These are phyloP conservation scores for Penstemon eatonii DNA, from an alignment of 257 asterid species.

Conservation along the genomic window DNA sequence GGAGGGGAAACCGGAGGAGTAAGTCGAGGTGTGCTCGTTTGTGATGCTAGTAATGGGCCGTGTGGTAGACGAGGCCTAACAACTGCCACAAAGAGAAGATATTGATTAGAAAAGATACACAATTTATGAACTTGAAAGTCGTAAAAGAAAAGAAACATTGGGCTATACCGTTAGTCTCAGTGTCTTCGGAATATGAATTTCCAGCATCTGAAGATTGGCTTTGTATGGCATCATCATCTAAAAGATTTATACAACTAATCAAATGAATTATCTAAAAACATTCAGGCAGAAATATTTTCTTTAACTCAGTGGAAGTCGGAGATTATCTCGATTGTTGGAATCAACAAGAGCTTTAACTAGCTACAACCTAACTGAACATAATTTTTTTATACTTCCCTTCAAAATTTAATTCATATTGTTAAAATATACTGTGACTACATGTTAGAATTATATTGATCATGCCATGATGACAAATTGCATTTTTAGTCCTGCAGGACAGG, in stretches of 20 bases:
- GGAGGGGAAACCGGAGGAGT: slow-evolving; percentile 96
- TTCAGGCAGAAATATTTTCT: not conserved
- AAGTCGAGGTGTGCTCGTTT: slow-evolving; percentile 72
- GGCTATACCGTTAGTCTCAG: slow-evolving; percentile 56
- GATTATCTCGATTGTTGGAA: slow-evolving; percentile 4
- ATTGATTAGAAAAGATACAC: not conserved
- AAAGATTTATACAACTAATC: slow-evolving; percentile 29
- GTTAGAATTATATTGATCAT: no score
- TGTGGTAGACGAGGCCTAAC: slow-evolving; percentile 58
- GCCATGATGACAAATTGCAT: no score
- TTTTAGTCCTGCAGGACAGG: no score
- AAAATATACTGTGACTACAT: no score
- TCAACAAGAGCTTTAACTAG: not conserved
- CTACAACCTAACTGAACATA: not conserved
- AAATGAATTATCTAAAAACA: slow-evolving; percentile 20
- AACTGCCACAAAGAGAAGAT: slow-evolving; percentile 34
- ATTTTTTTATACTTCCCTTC: not conserved
- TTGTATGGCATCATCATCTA: slow-evolving; percentile 53
- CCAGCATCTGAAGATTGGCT: slow-evolving; percentile 61
- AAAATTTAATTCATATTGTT: not conserved
- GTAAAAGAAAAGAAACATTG: not conserved
- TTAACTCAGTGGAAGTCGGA: not conserved
- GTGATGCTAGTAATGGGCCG: slow-evolving; percentile 72
- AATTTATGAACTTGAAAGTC: not conserved
- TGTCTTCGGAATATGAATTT: slow-evolving; percentile 46